Evolutionary conservation across 495 filamentous ascomycete species (phyloP).

Genomic region (Rhypophila decipiens): DNA sequence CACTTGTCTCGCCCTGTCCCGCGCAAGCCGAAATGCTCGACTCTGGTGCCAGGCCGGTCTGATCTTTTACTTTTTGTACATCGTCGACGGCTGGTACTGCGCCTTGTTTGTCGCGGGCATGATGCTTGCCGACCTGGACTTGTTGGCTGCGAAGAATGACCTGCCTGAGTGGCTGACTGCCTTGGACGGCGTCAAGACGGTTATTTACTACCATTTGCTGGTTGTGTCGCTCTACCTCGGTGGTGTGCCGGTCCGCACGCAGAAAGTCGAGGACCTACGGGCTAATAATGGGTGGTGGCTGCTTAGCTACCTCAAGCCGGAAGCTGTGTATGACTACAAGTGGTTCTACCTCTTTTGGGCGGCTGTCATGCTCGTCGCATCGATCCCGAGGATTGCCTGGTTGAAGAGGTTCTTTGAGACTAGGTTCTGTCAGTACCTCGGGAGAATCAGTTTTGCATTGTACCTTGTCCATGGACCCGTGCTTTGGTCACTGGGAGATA

Average conservation of each 20-base stretch:
- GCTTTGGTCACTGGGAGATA: conserved; percentile 35
- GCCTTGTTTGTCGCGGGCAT: conserved; percentile 41
- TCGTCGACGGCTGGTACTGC: conserved; percentile 40
- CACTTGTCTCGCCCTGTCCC: conserved; percentile 36
- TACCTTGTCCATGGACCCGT: conserved; percentile 62
- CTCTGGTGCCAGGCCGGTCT: conserved; percentile 26
- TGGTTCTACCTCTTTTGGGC: conserved; percentile 47
- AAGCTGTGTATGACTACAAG: conserved; percentile 45
- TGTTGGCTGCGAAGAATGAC: conserved; percentile 33
- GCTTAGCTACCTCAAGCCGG: conserved; percentile 41
- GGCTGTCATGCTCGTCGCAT: conserved; percentile 47
- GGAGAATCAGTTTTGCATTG: conserved; percentile 56
- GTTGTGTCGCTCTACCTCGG: conserved; percentile 35
- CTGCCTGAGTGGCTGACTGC: conserved; percentile 30
- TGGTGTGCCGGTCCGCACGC: conserved; percentile 37
- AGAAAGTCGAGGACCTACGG: conserved; percentile 26
- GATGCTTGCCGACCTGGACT: conserved; percentile 44
- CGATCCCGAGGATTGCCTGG: conserved; percentile 37
- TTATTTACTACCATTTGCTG: conserved; percentile 42
- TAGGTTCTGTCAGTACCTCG: conserved; percentile 56
- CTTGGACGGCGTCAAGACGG: conserved; percentile 33
- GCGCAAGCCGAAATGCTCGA: conserved; percentile 22
- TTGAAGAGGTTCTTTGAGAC: conserved; percentile 52
- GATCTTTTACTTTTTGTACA: conserved; percentile 38
- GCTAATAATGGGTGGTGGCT: conserved; percentile 39